Percentiles rank a stretch among this genome's conserved stretches.
phyloP scores from a whole-genome alignment of 2,329 filamentous ascomycete genomes.

The Talaromyces sp. region DNA sequence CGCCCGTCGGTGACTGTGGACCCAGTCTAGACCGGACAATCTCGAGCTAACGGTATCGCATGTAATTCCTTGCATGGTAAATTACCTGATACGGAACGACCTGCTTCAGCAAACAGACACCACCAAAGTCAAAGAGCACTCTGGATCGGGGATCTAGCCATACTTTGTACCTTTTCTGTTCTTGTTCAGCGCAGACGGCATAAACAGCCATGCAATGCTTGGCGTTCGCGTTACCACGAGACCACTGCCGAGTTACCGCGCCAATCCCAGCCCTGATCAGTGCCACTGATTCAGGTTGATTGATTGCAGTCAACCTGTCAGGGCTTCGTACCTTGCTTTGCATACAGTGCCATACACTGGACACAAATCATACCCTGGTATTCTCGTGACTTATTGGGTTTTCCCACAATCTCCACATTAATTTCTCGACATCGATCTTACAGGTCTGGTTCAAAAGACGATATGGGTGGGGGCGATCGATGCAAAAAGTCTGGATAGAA shows the following conservation, averaged over 20 bases:
- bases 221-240: background rate
- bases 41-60: background rate
- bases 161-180: too few relatives aligned
- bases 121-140: background rate
- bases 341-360: background rate
- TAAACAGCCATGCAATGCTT: background rate
- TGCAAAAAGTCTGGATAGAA: background rate
- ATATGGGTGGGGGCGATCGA: background rate
- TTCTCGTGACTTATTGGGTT: background rate
- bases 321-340: background rate
- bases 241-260: background rate
- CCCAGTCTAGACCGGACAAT: background rate
- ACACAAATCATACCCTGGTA: background rate
- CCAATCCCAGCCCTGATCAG: background rate
- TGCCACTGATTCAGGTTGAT: too few relatives aligned
- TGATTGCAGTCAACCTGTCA: background rate
- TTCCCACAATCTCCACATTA: background rate
- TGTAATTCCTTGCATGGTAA: background rate
- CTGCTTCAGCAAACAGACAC: background rate
- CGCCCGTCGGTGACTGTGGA: background rate
- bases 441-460: background rate
- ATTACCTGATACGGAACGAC: background rate
- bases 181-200: too few relatives aligned
- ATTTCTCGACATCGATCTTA: background rate
- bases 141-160: background rate